Evolutionary conservation across 257 asterid species (phyloP), one percentile per base, ranked within the genome.

Genomic region (Gentiana dahurica): DNA sequence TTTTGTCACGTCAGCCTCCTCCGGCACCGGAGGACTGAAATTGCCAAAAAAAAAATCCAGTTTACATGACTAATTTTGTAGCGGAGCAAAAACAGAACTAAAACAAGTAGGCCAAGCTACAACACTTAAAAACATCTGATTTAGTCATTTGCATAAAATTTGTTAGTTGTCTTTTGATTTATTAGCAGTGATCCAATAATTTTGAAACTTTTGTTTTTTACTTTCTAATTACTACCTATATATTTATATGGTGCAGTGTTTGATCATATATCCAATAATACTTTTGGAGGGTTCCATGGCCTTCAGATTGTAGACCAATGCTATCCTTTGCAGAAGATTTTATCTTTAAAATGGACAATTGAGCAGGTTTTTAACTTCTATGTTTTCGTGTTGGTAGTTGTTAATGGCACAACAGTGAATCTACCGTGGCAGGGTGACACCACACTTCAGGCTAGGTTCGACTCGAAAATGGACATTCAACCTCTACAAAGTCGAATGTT

Each of bases 321-420:
- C 78, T 86, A 83, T 67, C 95, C 95, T 1, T 71, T 83, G 94
- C 99, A 92, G 84, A 86, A 73, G 71, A 80, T 63, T 69, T 71
- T 85, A 59, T 60, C 55, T 73, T 60, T 92, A 79, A 71, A 55
- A 65, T 51, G 81, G 72, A 82, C 95, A 54, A 88, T 77, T 51
- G 97, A 84, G 60, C 97, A 92, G 97, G 99, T 92, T 61, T 58
- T 62, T 45, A 24, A 24, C 24, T 24, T 24, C 24, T 24, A 24
- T 24, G 24, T 24, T 24, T 24, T 24, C 1, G 24, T 24, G 24
- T 24, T 1, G 24, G 24, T 1, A 1, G 24, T 1, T 24, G 24
- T 24, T 24, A 24, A 1, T 24, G 24, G 24, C 24, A 24, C 24
- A 24, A 24, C 24, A 24, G 24, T 24, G 24, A 24, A 24, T 24